Evolutionary conservation across 2,329 filamentous ascomycete genomes (phyloP).

Genomic region (Calonectria pseudoreteaudii): DNA sequence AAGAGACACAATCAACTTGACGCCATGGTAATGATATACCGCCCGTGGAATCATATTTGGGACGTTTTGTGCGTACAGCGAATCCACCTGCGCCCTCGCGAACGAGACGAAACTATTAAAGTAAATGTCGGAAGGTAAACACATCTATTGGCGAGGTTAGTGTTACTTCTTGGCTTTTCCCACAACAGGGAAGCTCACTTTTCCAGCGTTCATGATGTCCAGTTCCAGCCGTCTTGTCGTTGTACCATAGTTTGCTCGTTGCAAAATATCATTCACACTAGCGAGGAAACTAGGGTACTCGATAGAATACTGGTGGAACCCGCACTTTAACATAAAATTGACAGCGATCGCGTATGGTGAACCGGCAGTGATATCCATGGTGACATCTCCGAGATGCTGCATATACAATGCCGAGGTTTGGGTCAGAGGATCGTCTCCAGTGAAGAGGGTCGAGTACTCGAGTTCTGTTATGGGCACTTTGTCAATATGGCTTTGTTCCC

Average conservation of each 20-base stretch:
- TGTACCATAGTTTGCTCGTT: conserved; percentile 52
- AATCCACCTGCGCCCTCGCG: conserved; percentile 56
- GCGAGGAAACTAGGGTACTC: conserved; percentile 46
- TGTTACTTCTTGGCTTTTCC: not conserved
- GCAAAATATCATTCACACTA: conserved; percentile 50
- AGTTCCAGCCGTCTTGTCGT: conserved; percentile 63
- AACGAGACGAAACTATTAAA: conserved; percentile 56
- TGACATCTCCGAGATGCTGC: conserved; percentile 53
- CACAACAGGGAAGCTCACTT: conserved; percentile 51
- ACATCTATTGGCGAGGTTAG: conserved; percentile 48
- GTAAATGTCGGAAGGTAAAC: conserved; percentile 49
- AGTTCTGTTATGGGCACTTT: conserved; percentile 53
- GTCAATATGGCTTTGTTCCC: not conserved
- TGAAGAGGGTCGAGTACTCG: conserved; percentile 56
- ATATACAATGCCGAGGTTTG: conserved; percentile 56
- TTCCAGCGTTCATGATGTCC: conserved; percentile 63
- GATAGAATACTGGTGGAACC: conserved; percentile 49
- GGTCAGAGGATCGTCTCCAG: conserved; percentile 45
- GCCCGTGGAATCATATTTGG: conserved; percentile 46
- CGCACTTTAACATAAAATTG: conserved; percentile 49
- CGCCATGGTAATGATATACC: conserved; percentile 56
- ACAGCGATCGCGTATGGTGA: conserved; percentile 51
- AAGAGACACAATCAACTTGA: conserved; percentile 55
- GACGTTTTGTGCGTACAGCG: conserved; percentile 52
- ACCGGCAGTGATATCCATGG: conserved; percentile 39